Base-by-base conservation (phyloP, 2,329 filamentous ascomycete genomes). In the Dryadomyces quercivorus region DNA sequence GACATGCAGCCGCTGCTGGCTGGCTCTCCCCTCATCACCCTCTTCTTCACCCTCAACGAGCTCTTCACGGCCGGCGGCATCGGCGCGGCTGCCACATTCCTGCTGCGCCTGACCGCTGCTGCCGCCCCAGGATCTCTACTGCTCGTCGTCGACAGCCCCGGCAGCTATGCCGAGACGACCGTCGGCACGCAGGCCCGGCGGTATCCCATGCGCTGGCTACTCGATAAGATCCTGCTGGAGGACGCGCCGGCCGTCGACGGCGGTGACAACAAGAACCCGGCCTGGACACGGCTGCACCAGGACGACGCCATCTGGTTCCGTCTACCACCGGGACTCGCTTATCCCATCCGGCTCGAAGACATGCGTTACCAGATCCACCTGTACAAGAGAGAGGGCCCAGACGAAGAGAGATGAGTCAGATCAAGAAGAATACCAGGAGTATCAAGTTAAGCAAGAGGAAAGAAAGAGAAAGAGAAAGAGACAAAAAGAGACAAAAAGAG, bases 41-140 rank as follows among this genome's bases (percentile, higher is more conserved):
- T 97, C 13, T 81, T 97, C 70, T 98, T 97, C 74, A 96, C 92
- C 0, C 78, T 97, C 49, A 97, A 97, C 67, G 93, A 98, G 70
- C 81, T 98, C 0, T 97, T 96, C 72, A 85, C 87, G 0, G 75
- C 80, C 0, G 88, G 84, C 1, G 80, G 90, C 22, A 73, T 82
- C 50, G 75, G 82, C 2, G 81, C 82, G 61, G 89, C 92, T 0
- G 95, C 92, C 0, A 73, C 74, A 3, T 84, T 97, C 59, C 74
- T 98, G 0, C 75, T 89, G 4, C 73, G 73, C 1, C 70, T 96
- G 18, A 88, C 86, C 0, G 72, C 78, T 1, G 60, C 70, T 2
- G 22, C 52, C 15, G n/a, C 1, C 65, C 86, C 72, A 0, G 84
- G 81, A 0, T 80, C 88, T 2, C 67, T 92, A 43, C 72, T 97